Percentiles rank a stretch among this genome's conserved stretches.
These are phyloP conservation scores for Galeopsis tetrahit DNA, from an alignment of 257 asterid genomes.

Conservation along the genomic window DNA sequence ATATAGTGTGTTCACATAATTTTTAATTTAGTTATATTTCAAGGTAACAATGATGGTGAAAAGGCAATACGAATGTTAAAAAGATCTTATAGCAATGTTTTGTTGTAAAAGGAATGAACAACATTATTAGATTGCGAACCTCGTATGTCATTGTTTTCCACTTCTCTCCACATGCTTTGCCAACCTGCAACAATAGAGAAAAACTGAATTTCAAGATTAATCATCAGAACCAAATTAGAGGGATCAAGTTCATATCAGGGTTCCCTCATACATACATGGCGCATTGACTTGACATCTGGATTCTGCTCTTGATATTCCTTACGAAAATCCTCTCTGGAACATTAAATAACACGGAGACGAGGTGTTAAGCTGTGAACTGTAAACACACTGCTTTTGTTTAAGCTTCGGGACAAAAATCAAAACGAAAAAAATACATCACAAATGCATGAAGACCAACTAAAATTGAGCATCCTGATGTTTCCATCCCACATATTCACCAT, in stretches of 20 bases:
- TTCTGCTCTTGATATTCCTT: conserved; percentile 81
- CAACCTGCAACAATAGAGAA: conserved; percentile 58
- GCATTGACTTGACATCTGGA: conserved; percentile 91
- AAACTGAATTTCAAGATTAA: conserved; percentile 15
- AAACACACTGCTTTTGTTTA: conserved; percentile 1
- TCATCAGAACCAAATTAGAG: conserved; percentile 18
- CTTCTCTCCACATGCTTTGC: conserved; percentile 97
- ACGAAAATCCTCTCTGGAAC: conserved; percentile 92
- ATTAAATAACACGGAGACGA: conserved; percentile 16
- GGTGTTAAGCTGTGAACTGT: conserved; percentile 8
- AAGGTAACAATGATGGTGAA: neutral
- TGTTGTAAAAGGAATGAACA: neutral
- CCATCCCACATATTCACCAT: neutral
- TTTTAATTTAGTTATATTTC: neutral
- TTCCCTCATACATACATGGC: conserved; percentile 58
- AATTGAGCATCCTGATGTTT: conserved; percentile 9
- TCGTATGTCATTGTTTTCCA: conserved; percentile 94
- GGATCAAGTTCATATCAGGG: conserved; percentile 21
- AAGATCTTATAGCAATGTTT: conserved; percentile 9
- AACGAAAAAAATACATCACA: neutral
- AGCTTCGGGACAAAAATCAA: conserved; percentile 7
- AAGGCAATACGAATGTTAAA: neutral
- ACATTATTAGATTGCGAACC: conserved; percentile 47
- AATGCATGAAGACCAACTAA: neutral
- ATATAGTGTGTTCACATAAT: neutral